Evolutionary conservation across 1,284 basidiomycete species (phyloP).

Genomic region (Mycena sp.): DNA sequence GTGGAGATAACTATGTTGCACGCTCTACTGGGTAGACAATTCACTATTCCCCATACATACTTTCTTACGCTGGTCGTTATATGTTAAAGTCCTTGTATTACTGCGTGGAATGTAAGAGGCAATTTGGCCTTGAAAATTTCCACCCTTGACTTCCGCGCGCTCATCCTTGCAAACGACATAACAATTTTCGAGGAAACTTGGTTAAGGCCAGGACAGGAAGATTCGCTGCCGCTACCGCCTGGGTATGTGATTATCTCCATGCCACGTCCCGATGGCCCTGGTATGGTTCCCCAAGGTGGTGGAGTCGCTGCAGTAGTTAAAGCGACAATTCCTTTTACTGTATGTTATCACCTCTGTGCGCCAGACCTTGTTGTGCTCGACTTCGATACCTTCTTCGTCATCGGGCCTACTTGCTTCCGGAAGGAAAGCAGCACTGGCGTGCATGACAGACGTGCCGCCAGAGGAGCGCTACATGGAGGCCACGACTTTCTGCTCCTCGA

Average conservation of each 20-base stretch:
- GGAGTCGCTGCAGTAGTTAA: neutral
- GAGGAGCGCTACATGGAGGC: neutral
- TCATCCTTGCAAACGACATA: slow-evolving; percentile 9
- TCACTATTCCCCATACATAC: neutral
- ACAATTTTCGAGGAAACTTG: slow-evolving; percentile 13
- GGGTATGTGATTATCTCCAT: neutral
- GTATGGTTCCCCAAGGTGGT: neutral
- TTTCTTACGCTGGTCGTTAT: slow-evolving; percentile 9
- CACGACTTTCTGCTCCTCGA: neutral
- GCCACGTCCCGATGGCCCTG: neutral
- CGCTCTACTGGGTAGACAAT: slow-evolving; percentile 2
- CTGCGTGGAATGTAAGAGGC: slow-evolving; percentile 8
- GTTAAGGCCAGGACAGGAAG: slow-evolving; percentile 5
- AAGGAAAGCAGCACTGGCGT: neutral
- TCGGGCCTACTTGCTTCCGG: neutral
- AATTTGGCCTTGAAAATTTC: slow-evolving; percentile 10
- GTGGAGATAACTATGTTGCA: neutral
- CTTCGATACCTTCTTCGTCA: neutral
- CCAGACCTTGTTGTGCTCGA: neutral
- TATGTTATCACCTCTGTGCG: neutral
- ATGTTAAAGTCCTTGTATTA: slow-evolving; percentile 10
- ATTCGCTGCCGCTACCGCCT: neutral
- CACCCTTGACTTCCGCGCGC: neutral
- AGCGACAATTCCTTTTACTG: neutral
- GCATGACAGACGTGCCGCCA: neutral